Evolutionary conservation across 768 basidiomycete genomes (phyloP).

Genomic region (Trametes villosa): DNA sequence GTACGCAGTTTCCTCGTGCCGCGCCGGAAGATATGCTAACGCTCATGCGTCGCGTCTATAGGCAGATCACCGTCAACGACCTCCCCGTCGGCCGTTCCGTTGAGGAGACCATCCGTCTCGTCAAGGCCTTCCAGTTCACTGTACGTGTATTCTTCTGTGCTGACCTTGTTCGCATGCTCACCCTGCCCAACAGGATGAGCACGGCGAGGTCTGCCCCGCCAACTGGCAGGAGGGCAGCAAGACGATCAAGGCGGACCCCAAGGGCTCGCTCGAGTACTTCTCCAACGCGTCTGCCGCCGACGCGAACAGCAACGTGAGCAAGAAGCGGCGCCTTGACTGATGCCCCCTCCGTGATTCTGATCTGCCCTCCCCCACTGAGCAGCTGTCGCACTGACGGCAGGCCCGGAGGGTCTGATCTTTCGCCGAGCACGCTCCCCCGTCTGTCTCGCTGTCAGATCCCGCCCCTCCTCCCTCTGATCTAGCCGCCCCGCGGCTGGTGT

Average conservation of each 20-base stretch:
- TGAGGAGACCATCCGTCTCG: slow-evolving; percentile 87
- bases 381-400: slow-evolving; percentile 25
- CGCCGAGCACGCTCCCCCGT: slow-evolving; percentile 15
- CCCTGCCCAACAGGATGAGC: slow-evolving; percentile 84
- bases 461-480: slow-evolving; percentile 25
- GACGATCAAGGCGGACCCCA: slow-evolving; percentile 84
- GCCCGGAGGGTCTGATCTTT: slow-evolving; percentile 23
- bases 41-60: slow-evolving; percentile 29
- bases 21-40: background rate
- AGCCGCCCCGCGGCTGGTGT: slow-evolving; percentile 1
- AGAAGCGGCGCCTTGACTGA: slow-evolving; percentile 65
- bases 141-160: slow-evolving; percentile 44
- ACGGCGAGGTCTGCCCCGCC: slow-evolving; percentile 92
- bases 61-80: slow-evolving; percentile 90
- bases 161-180: slow-evolving; percentile 1
- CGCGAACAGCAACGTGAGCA: slow-evolving; percentile 46
- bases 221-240: slow-evolving; percentile 85
- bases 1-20: slow-evolving; percentile 38
- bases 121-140: slow-evolving; percentile 93
- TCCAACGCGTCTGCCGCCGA: slow-evolving; percentile 32
- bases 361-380: slow-evolving; percentile 23
- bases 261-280: slow-evolving; percentile 78
- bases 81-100: slow-evolving; percentile 95
- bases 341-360: slow-evolving; percentile 22
- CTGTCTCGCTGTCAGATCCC: slow-evolving; percentile 22